Conservation (phyloP, 2,329 filamentous ascomycete species). For the Neonectria neomacrospora region DNA sequence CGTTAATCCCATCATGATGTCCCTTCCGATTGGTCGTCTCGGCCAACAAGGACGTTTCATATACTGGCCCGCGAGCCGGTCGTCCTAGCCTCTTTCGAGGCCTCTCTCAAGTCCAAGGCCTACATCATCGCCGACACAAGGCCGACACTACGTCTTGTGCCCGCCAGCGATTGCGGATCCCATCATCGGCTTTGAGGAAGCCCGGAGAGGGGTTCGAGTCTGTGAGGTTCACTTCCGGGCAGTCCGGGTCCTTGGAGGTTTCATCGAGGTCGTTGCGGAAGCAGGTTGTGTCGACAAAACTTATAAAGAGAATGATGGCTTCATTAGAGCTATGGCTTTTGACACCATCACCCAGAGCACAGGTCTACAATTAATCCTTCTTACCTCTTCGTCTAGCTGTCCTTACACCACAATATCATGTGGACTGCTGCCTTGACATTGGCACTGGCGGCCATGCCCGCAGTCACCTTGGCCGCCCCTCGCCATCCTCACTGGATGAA, state of each 20-base stretch:
- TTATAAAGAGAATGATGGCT: neutral
- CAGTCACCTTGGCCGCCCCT: conserved; percentile 9
- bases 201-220: neutral
- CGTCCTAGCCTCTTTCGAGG: conserved; percentile 17
- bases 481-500: conserved; percentile 17
- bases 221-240: neutral
- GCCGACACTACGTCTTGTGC: conserved; percentile 10
- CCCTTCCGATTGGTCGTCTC: too few relatives aligned
- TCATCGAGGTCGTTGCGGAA: neutral
- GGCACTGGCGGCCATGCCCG: conserved; percentile 17
- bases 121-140: conserved; percentile 18
- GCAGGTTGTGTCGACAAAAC: neutral
- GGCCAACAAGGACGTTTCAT: neutral
- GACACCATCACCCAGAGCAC: neutral
- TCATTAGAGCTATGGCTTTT: neutral
- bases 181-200: neutral
- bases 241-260: neutral
- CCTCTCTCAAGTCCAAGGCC: neutral
- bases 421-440: conserved; percentile 17
- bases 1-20: neutral
- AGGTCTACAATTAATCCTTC: neutral
- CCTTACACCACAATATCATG: neutral
- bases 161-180: conserved; percentile 6
- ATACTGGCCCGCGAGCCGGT: conserved; percentile 1
- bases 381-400: neutral